Evolutionary conservation across 148 eudicot genomes (phyloP).

Genomic region (Camellia lanceoleosa): DNA sequence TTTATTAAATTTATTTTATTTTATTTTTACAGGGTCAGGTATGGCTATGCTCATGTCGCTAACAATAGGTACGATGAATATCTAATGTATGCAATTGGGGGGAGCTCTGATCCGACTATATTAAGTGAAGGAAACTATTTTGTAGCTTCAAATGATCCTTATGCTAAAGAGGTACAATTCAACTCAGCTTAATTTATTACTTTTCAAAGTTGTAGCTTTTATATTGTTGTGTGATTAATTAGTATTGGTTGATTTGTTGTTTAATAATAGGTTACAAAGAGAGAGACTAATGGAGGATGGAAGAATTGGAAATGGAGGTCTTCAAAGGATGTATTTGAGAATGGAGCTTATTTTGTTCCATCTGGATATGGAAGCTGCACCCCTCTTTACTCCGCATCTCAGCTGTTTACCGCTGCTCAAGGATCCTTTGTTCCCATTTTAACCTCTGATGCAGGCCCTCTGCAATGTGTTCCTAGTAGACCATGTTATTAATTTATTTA

Average conservation of each 20-base stretch:
- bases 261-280: constrained; percentile 36
- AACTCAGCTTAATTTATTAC: neutral
- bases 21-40: constrained; percentile 39
- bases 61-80: constrained; percentile 41
- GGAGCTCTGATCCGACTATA: constrained; percentile 51
- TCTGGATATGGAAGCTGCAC: constrained; percentile 39
- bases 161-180: constrained; percentile 23
- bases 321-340: constrained; percentile 31
- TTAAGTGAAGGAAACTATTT: constrained; percentile 62
- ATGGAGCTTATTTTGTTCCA: constrained; percentile 46
- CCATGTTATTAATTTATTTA: constrained; percentile 24
- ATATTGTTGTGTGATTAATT: neutral
- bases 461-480: constrained; percentile 19
- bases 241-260: neutral
- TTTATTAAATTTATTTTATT: no score
- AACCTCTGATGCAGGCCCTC: constrained; percentile 38
- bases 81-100: constrained; percentile 46
- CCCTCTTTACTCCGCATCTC: constrained; percentile 26
- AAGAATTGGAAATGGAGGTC: constrained; percentile 54
- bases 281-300: constrained; percentile 35
- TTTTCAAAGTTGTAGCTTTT: neutral
- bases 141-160: constrained; percentile 32
- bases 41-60: constrained; percentile 50
- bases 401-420: constrained; percentile 29
- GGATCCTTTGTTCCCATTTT: constrained; percentile 36